Evolutionary conservation across 1,284 basidiomycete genomes (phyloP).

Genomic region (Leccinum huronense): DNA sequence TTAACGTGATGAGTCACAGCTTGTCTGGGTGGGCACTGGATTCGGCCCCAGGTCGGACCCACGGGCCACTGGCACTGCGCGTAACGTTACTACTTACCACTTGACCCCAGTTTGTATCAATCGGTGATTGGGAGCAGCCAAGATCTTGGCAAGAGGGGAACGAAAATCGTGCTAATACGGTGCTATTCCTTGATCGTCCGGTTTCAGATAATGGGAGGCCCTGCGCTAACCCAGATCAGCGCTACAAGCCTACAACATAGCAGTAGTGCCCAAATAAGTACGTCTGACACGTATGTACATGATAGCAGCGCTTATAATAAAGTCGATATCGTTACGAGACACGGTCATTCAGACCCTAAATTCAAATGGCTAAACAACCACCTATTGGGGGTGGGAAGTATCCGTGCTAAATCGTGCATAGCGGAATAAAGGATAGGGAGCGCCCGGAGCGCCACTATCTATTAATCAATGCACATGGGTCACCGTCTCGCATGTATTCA

Average conservation of each 20-base stretch:
- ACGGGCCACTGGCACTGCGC: neutral
- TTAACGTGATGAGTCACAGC: neutral
- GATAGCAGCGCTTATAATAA: neutral
- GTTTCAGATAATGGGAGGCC: neutral
- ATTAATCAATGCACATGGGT: neutral
- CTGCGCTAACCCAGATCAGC: neutral
- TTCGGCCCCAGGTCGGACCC: neutral
- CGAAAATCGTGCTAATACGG: neutral
- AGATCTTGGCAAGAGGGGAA: neutral
- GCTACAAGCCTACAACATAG: too few relatives aligned
- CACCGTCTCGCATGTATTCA: neutral
- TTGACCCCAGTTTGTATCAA: neutral
- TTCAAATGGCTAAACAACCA: neutral
- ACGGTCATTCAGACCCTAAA: neutral
- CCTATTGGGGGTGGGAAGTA: neutral
- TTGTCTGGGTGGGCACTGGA: too few relatives aligned
- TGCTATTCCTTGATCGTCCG: neutral
- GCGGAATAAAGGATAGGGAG: neutral
- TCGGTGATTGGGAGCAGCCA: neutral
- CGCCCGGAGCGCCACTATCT: neutral
- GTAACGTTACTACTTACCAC: neutral
- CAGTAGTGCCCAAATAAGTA: too few relatives aligned
- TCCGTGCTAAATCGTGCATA: neutral
- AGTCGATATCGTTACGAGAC: neutral
- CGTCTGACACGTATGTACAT: neutral